Conservation (phyloP, 257 asterid species). For the Jaltomata sinuosa region DNA sequence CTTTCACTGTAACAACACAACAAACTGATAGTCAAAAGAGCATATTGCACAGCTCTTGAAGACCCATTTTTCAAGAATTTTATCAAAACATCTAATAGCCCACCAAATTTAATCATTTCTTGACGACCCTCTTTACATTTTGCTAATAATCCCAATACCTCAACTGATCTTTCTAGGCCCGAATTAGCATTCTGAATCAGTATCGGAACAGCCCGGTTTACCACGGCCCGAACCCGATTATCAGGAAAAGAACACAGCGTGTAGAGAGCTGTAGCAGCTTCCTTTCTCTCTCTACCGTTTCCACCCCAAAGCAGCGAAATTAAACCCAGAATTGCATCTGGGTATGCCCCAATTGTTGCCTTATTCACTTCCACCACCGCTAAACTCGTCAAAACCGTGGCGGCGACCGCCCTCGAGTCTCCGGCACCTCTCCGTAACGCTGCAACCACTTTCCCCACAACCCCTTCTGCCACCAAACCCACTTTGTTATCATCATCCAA, state of each 20-base stretch:
- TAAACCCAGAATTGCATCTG: constrained; percentile 61
- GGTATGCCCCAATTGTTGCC: constrained; percentile 73
- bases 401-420: constrained; percentile 83
- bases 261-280: constrained; percentile 76
- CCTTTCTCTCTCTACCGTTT: constrained; percentile 70
- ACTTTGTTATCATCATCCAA: constrained; percentile 88
- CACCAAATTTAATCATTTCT: constrained; percentile 46
- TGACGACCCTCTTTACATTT: constrained; percentile 67
- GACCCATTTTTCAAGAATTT: constrained; percentile 61
- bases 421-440: constrained; percentile 56
- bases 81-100: constrained; percentile 42
- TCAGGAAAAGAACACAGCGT: constrained; percentile 71
- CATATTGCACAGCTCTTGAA: constrained; percentile 77
- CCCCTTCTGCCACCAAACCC: constrained; percentile 87
- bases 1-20: constrained; percentile 53
- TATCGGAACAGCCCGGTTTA: constrained; percentile 44
- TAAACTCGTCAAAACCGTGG: constrained; percentile 81
- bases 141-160: constrained; percentile 73
- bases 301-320: constrained; percentile 57
- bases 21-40: constrained; percentile 49
- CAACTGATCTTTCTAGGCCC: constrained; percentile 85
- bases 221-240: constrained; percentile 58
- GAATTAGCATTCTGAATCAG: constrained; percentile 46
- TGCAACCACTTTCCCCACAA: constrained; percentile 56
- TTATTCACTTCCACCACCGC: constrained; percentile 90